Base-by-base conservation (phyloP, 345 rosid genomes). In the Lumnitzera littorea region DNA sequence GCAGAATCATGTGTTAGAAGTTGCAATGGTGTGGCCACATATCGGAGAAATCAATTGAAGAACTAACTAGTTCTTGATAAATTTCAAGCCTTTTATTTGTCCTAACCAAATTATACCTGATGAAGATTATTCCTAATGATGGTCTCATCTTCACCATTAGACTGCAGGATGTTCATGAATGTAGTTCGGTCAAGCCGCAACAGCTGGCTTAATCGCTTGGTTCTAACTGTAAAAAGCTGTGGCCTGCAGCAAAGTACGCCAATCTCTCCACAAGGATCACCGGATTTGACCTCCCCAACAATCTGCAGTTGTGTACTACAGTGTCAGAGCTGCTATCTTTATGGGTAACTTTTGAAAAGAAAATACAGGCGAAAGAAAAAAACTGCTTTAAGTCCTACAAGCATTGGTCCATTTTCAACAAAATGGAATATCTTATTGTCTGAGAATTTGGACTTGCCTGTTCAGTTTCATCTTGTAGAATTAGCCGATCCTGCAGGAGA, bases 401-500 rank as follows among this genome's bases (percentile, higher is more conserved):
- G 11, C 10, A 1, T 36, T 36, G 43, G 43, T 36, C 43, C 43
- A 36, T 36, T 36, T 36, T 36, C 43, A 36, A 2, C 43, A 36
- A 36, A 36, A 36, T 36, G 43, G 43, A 27, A 36, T 7, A 50
- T 27, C 53, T 3, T 51, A 53, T 50, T 31, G 50, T 59, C 24
- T 20, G 11, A 25, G 53, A 14, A 51, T 57, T 46, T 9, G 16
- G 29, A 74, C 82, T 74, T 70, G 76, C 86, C 66, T 66, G 78
- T 62, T 84, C 89, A 57, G 41, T 52, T 58, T 75, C 78, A 62
- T 59, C 73, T 62, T 78, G 67, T 10, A 59, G 69, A 67, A 73
- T 71, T 47, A 84, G 10, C 20, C 78, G 77, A 50, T 84, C 89
- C 89, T 84, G 79, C 36, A 15, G 24, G 24, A 60, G 57, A 63